phyloP scores from a whole-genome alignment of 768 basidiomycete genomes.

The Sarcodon aspratus region DNA sequence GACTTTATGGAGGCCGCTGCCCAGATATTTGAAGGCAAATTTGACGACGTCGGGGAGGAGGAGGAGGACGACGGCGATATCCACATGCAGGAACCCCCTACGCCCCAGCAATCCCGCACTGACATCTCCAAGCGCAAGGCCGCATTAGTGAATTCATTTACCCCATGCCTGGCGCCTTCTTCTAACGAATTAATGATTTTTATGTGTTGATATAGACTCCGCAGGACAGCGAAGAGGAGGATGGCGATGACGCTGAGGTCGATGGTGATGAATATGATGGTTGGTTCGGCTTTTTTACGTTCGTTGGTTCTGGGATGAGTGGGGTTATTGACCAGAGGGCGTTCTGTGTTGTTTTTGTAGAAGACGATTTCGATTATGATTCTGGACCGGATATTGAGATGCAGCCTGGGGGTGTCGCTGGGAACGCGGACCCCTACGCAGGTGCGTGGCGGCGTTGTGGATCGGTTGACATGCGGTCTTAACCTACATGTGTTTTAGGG shows the following conservation, averaged over 20 bases:
- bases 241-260: conserved; percentile 39
- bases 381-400: conserved; percentile 35
- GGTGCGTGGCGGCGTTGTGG: conserved; percentile 30
- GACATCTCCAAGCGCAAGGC: conserved; percentile 6
- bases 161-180: neutral
- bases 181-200: neutral
- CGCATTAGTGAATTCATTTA: conserved; percentile 15
- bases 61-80: conserved; percentile 35
- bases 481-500: conserved; percentile 29
- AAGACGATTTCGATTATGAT: conserved; percentile 78
- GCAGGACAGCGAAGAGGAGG: conserved; percentile 37
- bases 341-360: neutral
- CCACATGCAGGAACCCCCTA: conserved; percentile 6
- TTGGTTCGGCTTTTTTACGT: conserved; percentile 26
- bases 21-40: conserved; percentile 74
- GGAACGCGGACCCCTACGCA: conserved; percentile 81
- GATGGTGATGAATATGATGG: conserved; percentile 35
- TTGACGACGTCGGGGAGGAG: conserved; percentile 57
- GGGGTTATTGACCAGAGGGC: neutral
- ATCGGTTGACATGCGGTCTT: neutral
- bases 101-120: neutral
- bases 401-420: conserved; percentile 23
- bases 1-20: conserved; percentile 94
- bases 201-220: conserved; percentile 37
- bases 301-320: conserved; percentile 14